These are phyloP conservation scores for Oidium heveae DNA, from an alignment of 2,329 filamentous ascomycete species.

Conservation along the genomic window DNA sequence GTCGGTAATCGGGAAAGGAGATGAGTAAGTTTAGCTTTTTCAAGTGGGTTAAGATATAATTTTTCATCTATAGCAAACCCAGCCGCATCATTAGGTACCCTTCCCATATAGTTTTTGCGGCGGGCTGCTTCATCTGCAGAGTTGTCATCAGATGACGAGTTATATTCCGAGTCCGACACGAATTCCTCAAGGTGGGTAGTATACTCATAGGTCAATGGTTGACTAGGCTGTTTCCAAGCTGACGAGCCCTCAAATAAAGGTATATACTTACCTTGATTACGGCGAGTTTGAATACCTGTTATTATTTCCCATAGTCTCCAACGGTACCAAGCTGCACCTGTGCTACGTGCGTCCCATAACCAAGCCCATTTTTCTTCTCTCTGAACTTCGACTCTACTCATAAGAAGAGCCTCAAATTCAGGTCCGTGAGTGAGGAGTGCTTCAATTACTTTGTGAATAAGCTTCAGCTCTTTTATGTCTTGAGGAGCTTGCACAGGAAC, in stretches of 20 bases:
- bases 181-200: conserved; percentile 53
- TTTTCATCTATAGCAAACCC: conserved; percentile 12
- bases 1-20: conserved; percentile 63
- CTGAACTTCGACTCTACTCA: conserved; percentile 66
- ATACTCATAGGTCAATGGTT: conserved; percentile 57
- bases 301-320: conserved; percentile 76
- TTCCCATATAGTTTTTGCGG: conserved; percentile 18
- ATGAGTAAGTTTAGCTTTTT: conserved; percentile 64
- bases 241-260: conserved; percentile 53
- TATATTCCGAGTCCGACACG: conserved; percentile 61
- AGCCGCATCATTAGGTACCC: conserved; percentile 17
- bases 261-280: conserved; percentile 26
- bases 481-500: conserved; percentile 51
- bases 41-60: conserved; percentile 51
- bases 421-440: conserved; percentile 53
- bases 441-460: conserved; percentile 78
- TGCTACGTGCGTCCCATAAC: conserved; percentile 66
- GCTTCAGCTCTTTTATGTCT: conserved; percentile 51
- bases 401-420: conserved; percentile 76
- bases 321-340: conserved; percentile 70
- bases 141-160: conserved; percentile 65
- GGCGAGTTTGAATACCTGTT: conserved; percentile 30
- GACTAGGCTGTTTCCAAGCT: conserved; percentile 54
- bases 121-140: conserved; percentile 24
- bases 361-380: conserved; percentile 78